Evolutionary conservation across 2,329 filamentous ascomycete species (phyloP), one percentile per base, ranked within the genome.

Genomic region (Monosporascus cannonballus): DNA sequence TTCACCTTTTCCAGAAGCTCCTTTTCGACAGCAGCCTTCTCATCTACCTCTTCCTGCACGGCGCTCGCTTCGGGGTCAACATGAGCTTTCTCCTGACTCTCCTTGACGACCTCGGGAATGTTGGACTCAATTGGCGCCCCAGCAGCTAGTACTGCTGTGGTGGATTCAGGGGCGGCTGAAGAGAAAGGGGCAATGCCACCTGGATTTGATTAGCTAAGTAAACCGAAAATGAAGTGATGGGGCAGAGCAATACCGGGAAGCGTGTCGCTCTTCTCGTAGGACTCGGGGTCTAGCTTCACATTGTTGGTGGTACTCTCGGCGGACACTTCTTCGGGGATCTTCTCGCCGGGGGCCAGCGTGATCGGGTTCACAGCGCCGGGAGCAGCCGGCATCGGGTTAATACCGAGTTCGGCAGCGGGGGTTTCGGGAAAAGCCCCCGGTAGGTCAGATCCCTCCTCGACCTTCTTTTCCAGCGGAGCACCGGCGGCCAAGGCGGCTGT

Each of bases 181-280:
- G 65, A 63, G 49, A 66, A 51, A 18, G 50, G 45, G 30, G 45
- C 51, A 17, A 51, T 44, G 9, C 54, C 65, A 34, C 63, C 65
- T 67, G 51, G 22, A 47, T 48, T 46, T 22, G 48, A 50, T 60
- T 50, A 61, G 39, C 39, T 53, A 30, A 22, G 49, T 3, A 18
- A 22, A 7, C 44, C 18, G n/a, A 1, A 17, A 38, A 5, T 18
- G 24, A 20, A 22, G 8, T 18, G 11, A 42, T 18, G 34, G 25
- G 15, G 20, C 30, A 34, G 14, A 34, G 25, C 65, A 64, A 51
- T 63, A 59, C 79, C 80, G 49, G 79, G 76, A 42, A 85, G 70
- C 53, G 84, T 80, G 64, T 87, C 87, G 58, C 85, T 84, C 70
- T 89, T 89, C 69, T 95, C 87, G 71, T 96, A 97, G 1, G 90